A percentile compares a stretch with the other conserved stretches of the same genome.
phyloP scores from a whole-genome alignment of 257 asterid species.

The Nyctanthes arbortristis region DNA sequence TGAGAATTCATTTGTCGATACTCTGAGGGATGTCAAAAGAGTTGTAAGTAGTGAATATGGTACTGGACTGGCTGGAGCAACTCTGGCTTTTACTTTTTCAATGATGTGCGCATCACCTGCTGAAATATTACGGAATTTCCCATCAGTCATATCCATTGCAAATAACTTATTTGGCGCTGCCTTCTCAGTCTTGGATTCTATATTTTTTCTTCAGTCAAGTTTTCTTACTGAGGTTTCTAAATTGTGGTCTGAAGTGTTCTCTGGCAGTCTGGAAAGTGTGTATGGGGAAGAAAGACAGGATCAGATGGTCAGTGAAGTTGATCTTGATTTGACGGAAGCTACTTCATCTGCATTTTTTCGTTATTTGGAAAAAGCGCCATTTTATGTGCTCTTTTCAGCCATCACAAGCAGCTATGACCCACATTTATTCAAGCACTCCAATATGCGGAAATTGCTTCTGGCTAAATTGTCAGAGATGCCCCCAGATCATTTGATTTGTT shows the following conservation, averaged over 20 bases:
- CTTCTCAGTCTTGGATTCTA: constrained; percentile 57
- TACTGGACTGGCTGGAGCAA: constrained; percentile 50
- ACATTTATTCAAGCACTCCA: constrained; percentile 40
- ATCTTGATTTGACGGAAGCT: constrained; percentile 39
- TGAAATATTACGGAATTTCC: constrained; percentile 64
- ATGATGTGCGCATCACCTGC: constrained; percentile 54
- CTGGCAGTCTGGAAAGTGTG: constrained; percentile 49
- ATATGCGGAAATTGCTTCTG: constrained; percentile 57
- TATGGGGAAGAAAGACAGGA: constrained; percentile 34
- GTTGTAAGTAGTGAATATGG: constrained; percentile 51
- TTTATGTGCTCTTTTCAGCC: constrained; percentile 65
- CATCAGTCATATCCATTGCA: constrained; percentile 63
- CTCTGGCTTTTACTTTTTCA: constrained; percentile 67
- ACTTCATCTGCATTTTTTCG: constrained; percentile 63
- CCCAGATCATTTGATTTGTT: constrained; percentile 63
- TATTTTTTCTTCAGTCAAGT: constrained; percentile 60
- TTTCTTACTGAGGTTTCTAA: constrained; percentile 46
- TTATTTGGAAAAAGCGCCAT: constrained; percentile 58
- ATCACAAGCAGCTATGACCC: constrained; percentile 45
- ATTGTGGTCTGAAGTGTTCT: constrained; percentile 69
- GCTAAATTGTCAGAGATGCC: constrained; percentile 57
- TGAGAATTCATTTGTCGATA: constrained; percentile 44
- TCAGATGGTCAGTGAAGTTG: constrained; percentile 25
- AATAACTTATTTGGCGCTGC: constrained; percentile 58
- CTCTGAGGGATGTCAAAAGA: constrained; percentile 52